phyloP scores from a whole-genome alignment of 768 basidiomycete genomes.

The Phlegmacium glaucopus region DNA sequence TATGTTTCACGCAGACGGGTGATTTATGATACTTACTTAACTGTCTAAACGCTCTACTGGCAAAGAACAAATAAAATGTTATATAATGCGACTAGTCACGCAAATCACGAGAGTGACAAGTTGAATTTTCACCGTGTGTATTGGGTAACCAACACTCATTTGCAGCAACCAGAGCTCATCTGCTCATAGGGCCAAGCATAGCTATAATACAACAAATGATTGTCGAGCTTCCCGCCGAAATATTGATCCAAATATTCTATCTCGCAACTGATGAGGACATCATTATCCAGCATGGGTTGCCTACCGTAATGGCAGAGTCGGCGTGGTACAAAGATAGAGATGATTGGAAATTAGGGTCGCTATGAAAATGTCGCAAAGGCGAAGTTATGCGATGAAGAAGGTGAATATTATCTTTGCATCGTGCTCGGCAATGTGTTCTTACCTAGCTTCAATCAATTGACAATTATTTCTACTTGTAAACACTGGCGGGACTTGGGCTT shows the following conservation, averaged over 20 bases:
- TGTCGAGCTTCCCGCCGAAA: slow-evolving; percentile 57
- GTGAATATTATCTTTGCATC: slow-evolving; percentile 32
- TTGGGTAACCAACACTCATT: too few species aligned
- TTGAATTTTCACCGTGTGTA: too few species aligned
- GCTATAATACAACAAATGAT: not conserved
- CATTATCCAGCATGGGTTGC: slow-evolving; percentile 59
- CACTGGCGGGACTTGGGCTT: slow-evolving; percentile 58
- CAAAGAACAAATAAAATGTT: too few species aligned
- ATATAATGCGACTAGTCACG: too few species aligned
- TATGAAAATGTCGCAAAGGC: slow-evolving; percentile 51
- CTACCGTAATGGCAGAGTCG: slow-evolving; percentile 59
- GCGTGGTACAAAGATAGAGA: slow-evolving; percentile 57
- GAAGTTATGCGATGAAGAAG: slow-evolving; percentile 66
- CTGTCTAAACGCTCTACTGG: too few species aligned
- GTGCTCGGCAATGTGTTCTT: not conserved
- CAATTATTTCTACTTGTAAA: slow-evolving; percentile 66
- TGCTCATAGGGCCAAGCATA: too few species aligned
- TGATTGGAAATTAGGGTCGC: slow-evolving; percentile 59
- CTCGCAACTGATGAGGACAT: slow-evolving; percentile 68
- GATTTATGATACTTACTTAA: too few species aligned
- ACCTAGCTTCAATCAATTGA: slow-evolving; percentile 30
- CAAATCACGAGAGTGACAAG: too few species aligned
- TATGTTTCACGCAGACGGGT: too few species aligned
- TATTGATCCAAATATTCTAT: slow-evolving; percentile 69
- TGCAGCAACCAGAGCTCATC: too few species aligned